Evolutionary conservation across 164 flowering plant genomes (phyloP), one percentile per base, ranked within the genome.

Genomic region (Dillenia turbinata): DNA sequence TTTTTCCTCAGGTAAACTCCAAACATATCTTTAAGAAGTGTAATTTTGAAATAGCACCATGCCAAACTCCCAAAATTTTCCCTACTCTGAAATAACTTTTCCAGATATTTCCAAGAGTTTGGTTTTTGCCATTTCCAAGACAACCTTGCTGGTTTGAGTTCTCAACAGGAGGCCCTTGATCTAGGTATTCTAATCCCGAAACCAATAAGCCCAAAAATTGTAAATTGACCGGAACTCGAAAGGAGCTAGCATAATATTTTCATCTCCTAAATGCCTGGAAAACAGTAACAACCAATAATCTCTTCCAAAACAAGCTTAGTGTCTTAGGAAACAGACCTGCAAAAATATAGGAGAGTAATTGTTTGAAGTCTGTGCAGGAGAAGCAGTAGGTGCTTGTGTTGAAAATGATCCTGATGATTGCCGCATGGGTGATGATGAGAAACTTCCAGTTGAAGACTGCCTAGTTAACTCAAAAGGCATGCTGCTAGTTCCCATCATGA

Each of bases 331-430:
- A 54, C 55, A 4, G 19, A 92, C 99, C 99, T 95, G 99, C 76
- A 92, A 71, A 71, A 95, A 92, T 71, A 95, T 92, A 46, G 99
- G 99, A 47, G 99, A 92, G 59, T 64, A 81, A 64, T 86, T 82
- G 83, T 75, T 83, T 57, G 83, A 77, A 66, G 69, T 70, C 56
- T 92, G 97, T 54, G 79, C 75, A 71, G 84, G 90, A 24, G 90
- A 75, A 54, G 92, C 61, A 64, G 66, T 63, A 65, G 84, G 60
- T 67, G 84, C 59, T 62, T 83, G 86, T 61, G 88, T 66, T 45
- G 85, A 24, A 24, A 67, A 61, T 65, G 96, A 74, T 62, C 80
- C 90, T 47, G 96, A 78, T 56, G 85, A 59, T 56, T 81, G 87
- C 13, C 97, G 90, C 71, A 72, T 66, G 1, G 97, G 91, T 60